A percentile compares a stretch with the other conserved stretches of the same genome.
Evolutionary conservation across 2,329 filamentous ascomycete species (phyloP).

Genomic region (Colletotrichum sp.): DNA sequence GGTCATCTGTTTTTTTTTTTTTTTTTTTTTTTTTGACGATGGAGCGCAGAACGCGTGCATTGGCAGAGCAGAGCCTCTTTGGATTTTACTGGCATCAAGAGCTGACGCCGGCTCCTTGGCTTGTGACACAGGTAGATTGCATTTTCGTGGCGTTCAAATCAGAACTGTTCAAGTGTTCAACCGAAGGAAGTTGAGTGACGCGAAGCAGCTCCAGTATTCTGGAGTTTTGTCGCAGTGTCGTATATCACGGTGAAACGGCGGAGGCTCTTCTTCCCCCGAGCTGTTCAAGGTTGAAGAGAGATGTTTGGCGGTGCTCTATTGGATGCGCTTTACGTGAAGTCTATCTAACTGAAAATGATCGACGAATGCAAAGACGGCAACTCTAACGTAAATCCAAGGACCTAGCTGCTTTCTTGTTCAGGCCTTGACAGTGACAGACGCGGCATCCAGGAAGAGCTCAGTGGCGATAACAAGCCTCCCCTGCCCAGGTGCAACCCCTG

Average conservation of each 20-base stretch:
- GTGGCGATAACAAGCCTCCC: neutral
- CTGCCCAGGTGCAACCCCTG: neutral
- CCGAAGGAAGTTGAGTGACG: neutral
- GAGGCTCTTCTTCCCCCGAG: neutral
- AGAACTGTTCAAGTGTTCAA: neutral
- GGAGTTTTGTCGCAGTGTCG: neutral
- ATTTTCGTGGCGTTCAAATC: constrained; percentile 1
- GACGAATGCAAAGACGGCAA: neutral
- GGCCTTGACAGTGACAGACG: neutral
- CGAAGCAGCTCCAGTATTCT: neutral
- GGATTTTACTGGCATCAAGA: constrained; percentile 3
- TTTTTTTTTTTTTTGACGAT: neutral
- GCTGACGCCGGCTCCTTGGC: neutral
- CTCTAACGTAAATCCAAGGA: neutral
- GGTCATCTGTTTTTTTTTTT: neutral
- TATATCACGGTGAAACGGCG: neutral
- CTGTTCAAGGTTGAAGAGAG: neutral
- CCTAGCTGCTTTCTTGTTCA: neutral
- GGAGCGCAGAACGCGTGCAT: neutral
- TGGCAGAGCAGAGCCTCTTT: neutral
- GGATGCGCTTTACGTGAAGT: accelerated
- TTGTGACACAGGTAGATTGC: neutral
- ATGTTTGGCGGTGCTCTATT: neutral
- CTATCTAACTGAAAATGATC: neutral
- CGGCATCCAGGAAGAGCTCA: neutral